These are phyloP conservation scores for Penicillium hordei DNA, from an alignment of 2,329 filamentous ascomycete species.

Conservation along the genomic window DNA sequence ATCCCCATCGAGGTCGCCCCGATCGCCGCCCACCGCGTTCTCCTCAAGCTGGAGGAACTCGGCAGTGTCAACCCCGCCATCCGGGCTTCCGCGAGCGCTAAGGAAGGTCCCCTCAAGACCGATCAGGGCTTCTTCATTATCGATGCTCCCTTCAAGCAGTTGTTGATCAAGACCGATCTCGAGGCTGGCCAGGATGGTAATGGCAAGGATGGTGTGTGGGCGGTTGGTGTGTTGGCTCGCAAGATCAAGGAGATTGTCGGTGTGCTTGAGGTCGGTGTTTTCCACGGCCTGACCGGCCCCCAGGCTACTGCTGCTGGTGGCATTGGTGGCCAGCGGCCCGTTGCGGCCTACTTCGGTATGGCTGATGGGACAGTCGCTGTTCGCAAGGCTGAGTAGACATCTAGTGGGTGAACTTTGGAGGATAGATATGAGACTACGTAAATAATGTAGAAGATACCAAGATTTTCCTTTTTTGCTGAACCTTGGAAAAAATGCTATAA, in stretches of 20 bases:
- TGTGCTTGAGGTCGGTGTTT: constrained; percentile 88
- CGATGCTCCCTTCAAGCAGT: constrained; percentile 79
- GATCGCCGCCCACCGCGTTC: constrained; percentile 74
- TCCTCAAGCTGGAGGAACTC: constrained; percentile 68
- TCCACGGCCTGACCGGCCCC: constrained; percentile 76
- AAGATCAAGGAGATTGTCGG: constrained; percentile 79
- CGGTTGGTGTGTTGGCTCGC: constrained; percentile 71
- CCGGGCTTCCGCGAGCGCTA: constrained; percentile 69
- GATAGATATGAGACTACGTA: constrained; percentile 8
- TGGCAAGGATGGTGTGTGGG: constrained; percentile 70
- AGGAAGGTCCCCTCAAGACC: constrained; percentile 80
- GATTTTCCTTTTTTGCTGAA: constrained; percentile 4
- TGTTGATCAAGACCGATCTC: constrained; percentile 65
- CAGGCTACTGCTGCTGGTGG: constrained; percentile 62
- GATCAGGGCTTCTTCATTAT: constrained; percentile 88
- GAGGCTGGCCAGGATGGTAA: constrained; percentile 50
- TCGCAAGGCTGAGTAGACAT: constrained; percentile 38
- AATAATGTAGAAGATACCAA: constrained; percentile 27
- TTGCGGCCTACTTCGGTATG: constrained; percentile 95
- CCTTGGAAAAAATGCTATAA: constrained; percentile 1
- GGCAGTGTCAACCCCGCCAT: constrained; percentile 71
- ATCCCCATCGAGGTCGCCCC: constrained; percentile 95
- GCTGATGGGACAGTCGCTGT: constrained; percentile 69
- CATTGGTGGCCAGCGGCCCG: constrained; percentile 79
- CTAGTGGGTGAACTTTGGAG: neutral